These are phyloP conservation scores for Echium plantagineum DNA, from an alignment of 257 asterid genomes.

Conservation along the genomic window DNA sequence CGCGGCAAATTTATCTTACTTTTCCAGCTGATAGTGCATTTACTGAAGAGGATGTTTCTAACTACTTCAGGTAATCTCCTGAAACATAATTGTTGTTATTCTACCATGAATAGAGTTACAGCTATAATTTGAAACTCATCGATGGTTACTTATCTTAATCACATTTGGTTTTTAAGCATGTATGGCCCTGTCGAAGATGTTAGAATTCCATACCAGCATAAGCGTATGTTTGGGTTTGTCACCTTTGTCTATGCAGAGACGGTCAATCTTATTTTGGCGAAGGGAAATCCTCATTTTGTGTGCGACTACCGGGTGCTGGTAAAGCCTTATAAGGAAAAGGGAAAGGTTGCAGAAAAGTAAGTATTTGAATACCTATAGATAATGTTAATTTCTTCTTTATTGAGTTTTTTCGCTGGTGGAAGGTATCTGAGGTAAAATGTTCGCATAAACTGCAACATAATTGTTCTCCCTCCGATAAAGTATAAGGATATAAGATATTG, in stretches of 20 bases:
- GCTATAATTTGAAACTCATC: background rate
- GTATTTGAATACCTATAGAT: background rate
- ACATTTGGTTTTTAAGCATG: constrained; percentile 33
- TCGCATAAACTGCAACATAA: background rate
- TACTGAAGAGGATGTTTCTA: constrained; percentile 84
- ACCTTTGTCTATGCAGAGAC: constrained; percentile 56
- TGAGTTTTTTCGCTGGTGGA: background rate
- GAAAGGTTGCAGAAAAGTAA: constrained; percentile 68
- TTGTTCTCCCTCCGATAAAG: background rate
- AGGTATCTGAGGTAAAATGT: background rate
- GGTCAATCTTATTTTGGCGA: constrained; percentile 44
- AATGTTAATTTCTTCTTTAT: background rate
- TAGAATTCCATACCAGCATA: constrained; percentile 59
- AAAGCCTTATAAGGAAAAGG: constrained; percentile 59
- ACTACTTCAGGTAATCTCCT: constrained; percentile 51
- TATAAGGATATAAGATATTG: too few species aligned
- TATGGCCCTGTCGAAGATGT: constrained; percentile 67
- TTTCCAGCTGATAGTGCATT: constrained; percentile 89
- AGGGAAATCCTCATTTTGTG: constrained; percentile 65
- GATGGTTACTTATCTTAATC: background rate
- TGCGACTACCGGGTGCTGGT: constrained; percentile 52
- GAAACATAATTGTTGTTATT: too few species aligned
- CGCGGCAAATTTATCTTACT: constrained; percentile 75
- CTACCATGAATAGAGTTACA: background rate
- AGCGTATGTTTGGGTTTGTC: constrained; percentile 90